Conservation (phyloP, 495 filamentous ascomycete genomes). For the Bathelium albidoporum region DNA sequence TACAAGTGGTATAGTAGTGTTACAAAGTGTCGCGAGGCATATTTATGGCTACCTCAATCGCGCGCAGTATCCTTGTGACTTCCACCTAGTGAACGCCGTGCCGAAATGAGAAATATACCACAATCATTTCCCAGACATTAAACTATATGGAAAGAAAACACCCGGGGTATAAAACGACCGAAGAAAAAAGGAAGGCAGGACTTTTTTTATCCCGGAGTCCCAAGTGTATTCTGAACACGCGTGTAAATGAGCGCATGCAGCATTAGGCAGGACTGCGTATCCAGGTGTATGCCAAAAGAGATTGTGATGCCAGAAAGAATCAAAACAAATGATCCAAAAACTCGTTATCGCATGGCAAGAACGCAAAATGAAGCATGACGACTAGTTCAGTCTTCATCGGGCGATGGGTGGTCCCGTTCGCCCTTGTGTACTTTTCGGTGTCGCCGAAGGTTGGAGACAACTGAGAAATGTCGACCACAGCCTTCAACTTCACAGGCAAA, state of each 20-base stretch:
- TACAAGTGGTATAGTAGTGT: background rate
- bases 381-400: conserved; percentile 24
- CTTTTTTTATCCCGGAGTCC: background rate
- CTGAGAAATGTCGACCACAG: conserved; percentile 93
- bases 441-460: conserved; percentile 89
- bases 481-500: conserved; percentile 91
- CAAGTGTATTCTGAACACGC: background rate
- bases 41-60: background rate
- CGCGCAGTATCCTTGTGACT: background rate
- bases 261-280: conserved; percentile 7
- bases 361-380: too few relatives aligned
- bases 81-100: conserved; percentile 3
- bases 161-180: conserved; percentile 1
- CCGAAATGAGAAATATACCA: background rate
- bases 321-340: too few relatives aligned
- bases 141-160: background rate
- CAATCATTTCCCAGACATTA: background rate
- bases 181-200: background rate
- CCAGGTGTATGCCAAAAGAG: conserved; percentile 9
- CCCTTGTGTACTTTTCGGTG: conserved; percentile 96
- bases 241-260: background rate
- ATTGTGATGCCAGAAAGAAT: conserved; percentile 2
- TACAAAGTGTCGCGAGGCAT: background rate
- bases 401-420: conserved; percentile 45
- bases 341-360: background rate